These are phyloP conservation scores for Circinella minor DNA, from an alignment of 371 early-diverging fungal species.

Conservation along the genomic window DNA sequence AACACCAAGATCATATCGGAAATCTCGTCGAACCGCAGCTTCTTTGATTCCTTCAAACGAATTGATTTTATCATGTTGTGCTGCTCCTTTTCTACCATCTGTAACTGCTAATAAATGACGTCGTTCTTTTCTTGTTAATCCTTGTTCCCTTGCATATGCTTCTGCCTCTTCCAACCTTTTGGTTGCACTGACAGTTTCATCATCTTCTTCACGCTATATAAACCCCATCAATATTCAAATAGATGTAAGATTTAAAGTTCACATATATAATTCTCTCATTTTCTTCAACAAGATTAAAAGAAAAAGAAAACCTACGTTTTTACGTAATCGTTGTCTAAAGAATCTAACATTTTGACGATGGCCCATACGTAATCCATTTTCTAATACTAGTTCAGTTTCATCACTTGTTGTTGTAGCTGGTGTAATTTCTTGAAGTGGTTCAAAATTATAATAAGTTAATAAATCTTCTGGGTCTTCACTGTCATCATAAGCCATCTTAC, in stretches of 20 bases:
- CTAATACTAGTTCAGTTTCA: constrained; percentile 76
- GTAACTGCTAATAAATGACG: constrained; percentile 21
- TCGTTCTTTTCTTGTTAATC: constrained; percentile 21
- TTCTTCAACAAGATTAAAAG: background rate
- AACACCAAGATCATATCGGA: constrained; percentile 17
- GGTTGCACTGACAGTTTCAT: background rate
- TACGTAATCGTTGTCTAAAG: constrained; percentile 75
- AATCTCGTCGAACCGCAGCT: constrained; percentile 13
- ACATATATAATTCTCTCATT: background rate
- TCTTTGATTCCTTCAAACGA: constrained; percentile 16
- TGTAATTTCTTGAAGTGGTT: constrained; percentile 49
- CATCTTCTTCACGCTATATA: constrained; percentile 12
- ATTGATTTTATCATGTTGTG: background rate
- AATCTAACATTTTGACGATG: constrained; percentile 80
- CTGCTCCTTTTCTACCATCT: constrained; percentile 8
- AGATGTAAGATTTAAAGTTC: no score
- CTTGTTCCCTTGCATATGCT: constrained; percentile 14
- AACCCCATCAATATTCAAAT: no score
- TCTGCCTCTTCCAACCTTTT: constrained; percentile 20
- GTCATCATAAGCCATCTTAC: constrained; percentile 92
- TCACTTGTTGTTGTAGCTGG: constrained; percentile 26
- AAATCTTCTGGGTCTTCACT: constrained; percentile 88
- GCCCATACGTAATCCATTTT: constrained; percentile 80
- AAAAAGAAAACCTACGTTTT: constrained; percentile 15
- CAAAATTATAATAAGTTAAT: constrained; percentile 89